Base-by-base conservation (phyloP, 192 early-diverging fungal species). In the Backusella australiensis region DNA sequence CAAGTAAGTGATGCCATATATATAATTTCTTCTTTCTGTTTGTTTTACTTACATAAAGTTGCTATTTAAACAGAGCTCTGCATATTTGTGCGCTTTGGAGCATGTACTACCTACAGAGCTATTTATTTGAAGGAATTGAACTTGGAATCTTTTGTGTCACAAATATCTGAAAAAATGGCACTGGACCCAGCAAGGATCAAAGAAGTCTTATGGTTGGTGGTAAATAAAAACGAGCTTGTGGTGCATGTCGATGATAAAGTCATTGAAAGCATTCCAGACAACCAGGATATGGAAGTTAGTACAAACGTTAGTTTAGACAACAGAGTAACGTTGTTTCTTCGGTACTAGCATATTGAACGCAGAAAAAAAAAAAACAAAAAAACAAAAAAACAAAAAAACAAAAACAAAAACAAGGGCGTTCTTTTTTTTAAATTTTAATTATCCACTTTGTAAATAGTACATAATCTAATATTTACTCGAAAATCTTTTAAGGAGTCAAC, bases 91-190 rank as follows among this genome's bases (percentile, higher is more conserved):
- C 83, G 83, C 65, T 87, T 89, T 67, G 83, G 80, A n/a, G 79
- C 82, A 77, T 85, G 89, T 65, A 63, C 79, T 8, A 83, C 87
- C 0, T 88, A 91, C 77, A 81, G 88, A 1, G 92, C 91, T 0
- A 77, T 92, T 14, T 93, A 93, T 72, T 85, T 93, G 4, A 89
- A 92, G 68, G 84, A 82, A 14, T 75, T 86, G 23, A 83, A 85
- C 7, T 78, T 88, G 2, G 76, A 83, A 29, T 84, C 91, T 19
- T 77, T 91, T 19, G 81, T 82, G 6, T 26, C 79, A 0, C 88
- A 89, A 68, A 74, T 92, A 21, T 75, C 79, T 11, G 82, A 82
- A 34, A 90, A 85, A 38, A 75, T 92, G 72, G 85, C 23, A 12
- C 56, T 63, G 29, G n/a, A 63, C 23, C 23, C 56, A 63, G 21